Evolutionary conservation across 2,329 filamentous ascomycete genomes (phyloP).

Genomic region (Aspergillus caelatus): DNA sequence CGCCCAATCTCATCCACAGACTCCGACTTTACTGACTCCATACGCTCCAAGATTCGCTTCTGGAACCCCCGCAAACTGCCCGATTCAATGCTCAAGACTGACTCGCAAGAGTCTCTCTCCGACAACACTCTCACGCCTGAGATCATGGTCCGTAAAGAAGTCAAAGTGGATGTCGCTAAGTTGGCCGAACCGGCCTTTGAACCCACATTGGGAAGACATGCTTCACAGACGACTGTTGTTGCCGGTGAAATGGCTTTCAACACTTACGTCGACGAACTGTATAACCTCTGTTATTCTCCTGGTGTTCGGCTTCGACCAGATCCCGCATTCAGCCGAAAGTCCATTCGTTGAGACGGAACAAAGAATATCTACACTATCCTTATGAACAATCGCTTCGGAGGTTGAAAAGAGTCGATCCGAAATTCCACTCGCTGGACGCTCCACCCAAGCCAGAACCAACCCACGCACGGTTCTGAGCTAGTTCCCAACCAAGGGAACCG

Average conservation of each 20-base stretch:
- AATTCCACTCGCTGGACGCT: not conserved
- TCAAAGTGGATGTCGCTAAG: conserved; percentile 56
- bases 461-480: not conserved
- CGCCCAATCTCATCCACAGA: conserved; percentile 29
- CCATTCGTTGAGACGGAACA: not conserved
- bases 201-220: conserved; percentile 21
- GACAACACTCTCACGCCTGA: conserved; percentile 49
- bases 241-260: conserved; percentile 27
- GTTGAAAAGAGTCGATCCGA: not conserved
- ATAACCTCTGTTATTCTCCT: conserved; percentile 38
- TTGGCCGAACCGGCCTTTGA: conserved; percentile 25
- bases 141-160: conserved; percentile 66
- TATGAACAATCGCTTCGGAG: not conserved
- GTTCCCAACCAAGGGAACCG: not conserved
- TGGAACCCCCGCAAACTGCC: conserved; percentile 24
- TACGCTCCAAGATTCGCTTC: conserved; percentile 24
- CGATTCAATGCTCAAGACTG: not conserved
- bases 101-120: conserved; percentile 26
- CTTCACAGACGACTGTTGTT: conserved; percentile 28
- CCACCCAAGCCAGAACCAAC: not conserved
- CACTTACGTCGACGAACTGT: conserved; percentile 54
- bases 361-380: not conserved
- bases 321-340: conserved; percentile 17
- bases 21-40: conserved; percentile 24
- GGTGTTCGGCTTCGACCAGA: conserved; percentile 32